Evolutionary conservation across 106 monocot species (phyloP).

Genomic region (Apostasia shenzhenica): DNA sequence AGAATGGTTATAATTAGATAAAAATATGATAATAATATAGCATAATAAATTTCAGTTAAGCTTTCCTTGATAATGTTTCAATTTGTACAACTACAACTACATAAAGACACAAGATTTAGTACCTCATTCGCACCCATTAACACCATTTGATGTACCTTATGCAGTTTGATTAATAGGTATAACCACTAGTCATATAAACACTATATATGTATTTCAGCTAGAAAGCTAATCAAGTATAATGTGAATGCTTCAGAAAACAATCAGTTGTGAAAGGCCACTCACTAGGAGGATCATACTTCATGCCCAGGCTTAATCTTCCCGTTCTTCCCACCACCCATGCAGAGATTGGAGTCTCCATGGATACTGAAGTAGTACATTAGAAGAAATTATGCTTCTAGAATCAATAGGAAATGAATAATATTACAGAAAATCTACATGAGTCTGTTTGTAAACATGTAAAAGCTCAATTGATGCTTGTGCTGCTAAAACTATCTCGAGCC

Average conservation of each 20-base stretch:
- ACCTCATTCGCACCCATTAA: neutral
- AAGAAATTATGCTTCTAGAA: neutral
- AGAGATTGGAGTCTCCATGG: constrained; percentile 47
- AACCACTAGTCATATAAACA: no score
- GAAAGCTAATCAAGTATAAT: no score
- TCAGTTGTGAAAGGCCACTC: constrained; percentile 3
- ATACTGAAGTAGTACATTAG: constrained; percentile 31
- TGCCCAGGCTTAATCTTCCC: constrained; percentile 69
- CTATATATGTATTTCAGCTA: no score
- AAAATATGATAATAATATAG: neutral
- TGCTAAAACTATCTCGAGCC: no score
- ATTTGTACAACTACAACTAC: neutral
- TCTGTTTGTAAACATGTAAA: neutral
- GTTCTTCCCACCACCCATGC: constrained; percentile 73
- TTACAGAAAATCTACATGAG: neutral
- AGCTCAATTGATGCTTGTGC: no score
- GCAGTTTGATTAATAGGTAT: neutral
- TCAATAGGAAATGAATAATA: neutral
- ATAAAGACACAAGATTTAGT: neutral
- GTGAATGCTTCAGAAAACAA: no score
- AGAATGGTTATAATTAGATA: neutral
- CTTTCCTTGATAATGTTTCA: constrained; percentile 1
- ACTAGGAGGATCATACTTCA: constrained; percentile 63
- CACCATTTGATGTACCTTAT: neutral
- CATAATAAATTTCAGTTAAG: neutral